Evolutionary conservation across 192 early-diverging fungal genomes (phyloP), one percentile per base, ranked within the genome.

Genomic region (Coemansia sp.): DNA sequence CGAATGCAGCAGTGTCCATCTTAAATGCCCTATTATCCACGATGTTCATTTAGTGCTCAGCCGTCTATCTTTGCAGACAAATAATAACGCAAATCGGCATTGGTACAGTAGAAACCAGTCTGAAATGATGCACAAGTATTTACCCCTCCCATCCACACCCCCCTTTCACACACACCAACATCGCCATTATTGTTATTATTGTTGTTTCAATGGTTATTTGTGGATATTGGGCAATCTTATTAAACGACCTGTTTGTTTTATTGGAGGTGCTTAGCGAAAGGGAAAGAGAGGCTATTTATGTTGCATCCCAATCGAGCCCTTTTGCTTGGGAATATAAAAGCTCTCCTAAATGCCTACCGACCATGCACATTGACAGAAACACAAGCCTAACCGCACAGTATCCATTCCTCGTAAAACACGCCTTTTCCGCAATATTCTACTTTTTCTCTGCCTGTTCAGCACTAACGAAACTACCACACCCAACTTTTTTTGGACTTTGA

Each of bases 1-100:
- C 59, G n/a, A 38, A 65, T 74, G 73, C 73, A 74, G 64, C 73
- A 69, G 65, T 74, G 66, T 35, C 50, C 57, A 65, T 69, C 66
- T 38, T 55, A 15, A 35, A n/a, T 58, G 46, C 57, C 63, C 61
- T 74, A 74, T 74, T 74, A 74, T 74, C 61, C 66, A 63, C 49
- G 65, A 40, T 45, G 46, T 43, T 38, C 52, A 59, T 67, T 62
- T 54, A 49, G 59, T 60, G 29, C 43, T 36, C 35, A 25, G 36
- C 34, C 59, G 20, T 41, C 50, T 25, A 32, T 53, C 19, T 53
- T 53, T 53, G 23, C 23, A 20, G 19, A 25, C 52, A 53, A 53
- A 53, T 53, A 53, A 53, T 53, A 32, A 53, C 10, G 52, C 52
- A 53, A 23, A 53, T 32, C n/a, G 23, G 5, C 52, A 23, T 53